A percentile compares a stretch with the other conserved stretches of the same genome.
Evolutionary conservation across 129 eudicot species (phyloP).

Genomic region (Mikania micrantha): DNA sequence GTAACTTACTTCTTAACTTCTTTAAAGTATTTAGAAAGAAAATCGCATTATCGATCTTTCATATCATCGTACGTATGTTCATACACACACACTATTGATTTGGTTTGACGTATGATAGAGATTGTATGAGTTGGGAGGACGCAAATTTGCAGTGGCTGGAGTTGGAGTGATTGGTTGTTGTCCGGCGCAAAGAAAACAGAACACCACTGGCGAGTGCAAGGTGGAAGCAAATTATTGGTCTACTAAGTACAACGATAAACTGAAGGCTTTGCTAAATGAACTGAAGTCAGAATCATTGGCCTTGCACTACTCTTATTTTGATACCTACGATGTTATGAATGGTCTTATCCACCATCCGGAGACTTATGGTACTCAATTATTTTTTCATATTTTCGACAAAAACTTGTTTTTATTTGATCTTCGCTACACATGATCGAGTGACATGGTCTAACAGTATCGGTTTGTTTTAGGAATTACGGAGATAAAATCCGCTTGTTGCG

Average conservation of each 20-base stretch:
- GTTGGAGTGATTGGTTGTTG: slow-evolving; percentile 71
- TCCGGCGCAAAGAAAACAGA: slow-evolving; percentile 56
- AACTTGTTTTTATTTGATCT: too few relatives aligned
- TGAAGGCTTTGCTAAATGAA: slow-evolving; percentile 28
- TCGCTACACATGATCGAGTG: too few relatives aligned
- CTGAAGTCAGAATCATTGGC: slow-evolving; percentile 39
- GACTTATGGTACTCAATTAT: slow-evolving; percentile 46
- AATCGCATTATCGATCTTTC: too few relatives aligned
- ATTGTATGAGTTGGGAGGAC: slow-evolving; percentile 54
- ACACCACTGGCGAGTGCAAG: slow-evolving; percentile 38
- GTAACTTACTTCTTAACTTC: slow-evolving; percentile 20
- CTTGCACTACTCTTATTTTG: slow-evolving; percentile 54
- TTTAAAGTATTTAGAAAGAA: not conserved
- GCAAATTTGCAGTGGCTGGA: slow-evolving; percentile 57
- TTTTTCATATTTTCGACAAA: too few relatives aligned
- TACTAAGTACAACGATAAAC: slow-evolving; percentile 45
- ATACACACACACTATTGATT: too few relatives aligned
- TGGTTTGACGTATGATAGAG: slow-evolving; percentile 23
- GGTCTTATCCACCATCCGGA: slow-evolving; percentile 56
- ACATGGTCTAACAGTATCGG: not conserved
- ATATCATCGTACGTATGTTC: not conserved
- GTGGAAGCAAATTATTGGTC: slow-evolving; percentile 58
- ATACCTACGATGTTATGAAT: slow-evolving; percentile 39
- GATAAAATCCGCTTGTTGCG: slow-evolving; percentile 76
- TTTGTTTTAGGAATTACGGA: slow-evolving; percentile 57